Conservation (phyloP, 441 rosid species). For the Erysimum cheiri region DNA sequence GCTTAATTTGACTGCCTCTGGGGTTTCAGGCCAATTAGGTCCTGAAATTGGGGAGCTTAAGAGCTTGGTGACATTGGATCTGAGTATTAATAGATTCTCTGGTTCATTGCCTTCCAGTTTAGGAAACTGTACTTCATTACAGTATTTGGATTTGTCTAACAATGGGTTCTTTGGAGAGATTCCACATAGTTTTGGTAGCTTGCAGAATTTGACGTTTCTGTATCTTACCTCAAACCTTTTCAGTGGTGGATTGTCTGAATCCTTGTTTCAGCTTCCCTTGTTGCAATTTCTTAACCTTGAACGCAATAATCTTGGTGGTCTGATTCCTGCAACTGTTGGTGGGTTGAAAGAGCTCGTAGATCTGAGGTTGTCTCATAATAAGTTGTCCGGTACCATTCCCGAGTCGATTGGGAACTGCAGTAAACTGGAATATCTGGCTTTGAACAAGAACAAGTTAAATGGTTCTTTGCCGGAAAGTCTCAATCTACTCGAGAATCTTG, state of each 20-base stretch:
- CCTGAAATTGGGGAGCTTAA: slow-evolving; percentile 59
- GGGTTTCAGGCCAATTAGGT: slow-evolving; percentile 64
- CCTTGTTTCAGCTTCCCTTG: no score
- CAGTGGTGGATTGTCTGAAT: no score
- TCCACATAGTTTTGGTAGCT: slow-evolving; percentile 49
- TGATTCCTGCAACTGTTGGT: slow-evolving; percentile 63
- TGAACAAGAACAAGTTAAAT: slow-evolving; percentile 52
- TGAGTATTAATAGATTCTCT: slow-evolving; percentile 55
- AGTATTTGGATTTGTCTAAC: slow-evolving; percentile 55
- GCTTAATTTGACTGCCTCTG: slow-evolving; percentile 51
- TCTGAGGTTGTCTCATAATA: slow-evolving; percentile 49
- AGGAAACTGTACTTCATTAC: slow-evolving; percentile 55
- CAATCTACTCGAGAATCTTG: slow-evolving; percentile 56
- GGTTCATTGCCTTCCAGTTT: slow-evolving; percentile 57
- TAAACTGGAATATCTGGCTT: slow-evolving; percentile 48
- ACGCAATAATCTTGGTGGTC: slow-evolving; percentile 57
- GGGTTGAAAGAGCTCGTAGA: slow-evolving; percentile 45
- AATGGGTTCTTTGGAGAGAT: slow-evolving; percentile 60
- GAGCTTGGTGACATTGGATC: slow-evolving; percentile 52
- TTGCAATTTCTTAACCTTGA: slow-evolving; percentile 29
- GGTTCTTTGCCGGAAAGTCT: slow-evolving; percentile 70
- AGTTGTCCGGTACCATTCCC: slow-evolving; percentile 64
- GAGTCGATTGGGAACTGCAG: slow-evolving; percentile 67
- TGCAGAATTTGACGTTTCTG: slow-evolving; percentile 46
- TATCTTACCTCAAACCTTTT: not conserved